Evolutionary conservation across 2,329 filamentous ascomycete genomes (phyloP), one percentile per base, ranked within the genome.

Genomic region (Fusarium falciforme): DNA sequence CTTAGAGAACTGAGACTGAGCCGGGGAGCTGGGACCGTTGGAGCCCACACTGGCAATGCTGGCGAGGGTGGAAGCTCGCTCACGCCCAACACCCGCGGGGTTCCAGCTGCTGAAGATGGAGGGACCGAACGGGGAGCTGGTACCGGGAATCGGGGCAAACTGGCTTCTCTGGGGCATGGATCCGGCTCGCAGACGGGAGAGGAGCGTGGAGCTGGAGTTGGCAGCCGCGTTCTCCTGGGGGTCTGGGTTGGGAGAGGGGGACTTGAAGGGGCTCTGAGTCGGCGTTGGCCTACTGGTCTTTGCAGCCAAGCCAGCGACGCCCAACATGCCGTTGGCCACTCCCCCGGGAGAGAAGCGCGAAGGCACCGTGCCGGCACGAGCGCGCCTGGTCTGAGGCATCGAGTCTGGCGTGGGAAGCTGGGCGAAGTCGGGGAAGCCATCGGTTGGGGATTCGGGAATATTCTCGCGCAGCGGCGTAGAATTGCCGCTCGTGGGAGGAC

Each of bases 391-490:
- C 78, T 93, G 88, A 65, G 93, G 91, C 70, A 93, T 81, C 67
- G 87, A 88, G 73, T 92, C 89, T 74, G 93, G 89, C 10, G 92
- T 88, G 47, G 93, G 89, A 47, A 93, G 88, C 77, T 92, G 90
- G 73, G 93, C 89, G 81, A 98, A 94, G 83, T 98, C 95, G 67
- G 96, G 95, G 78, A 98, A 98, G 76, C 94, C 96, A 85, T 98
- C 96, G 75, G 93, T 96, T 35, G 96, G 96, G 38, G 96, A 98
- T 85, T 99, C 96, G 73, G 96, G 95, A 71, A 99, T 98, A 75
- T 96, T 98, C 86, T 98, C 96, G 80, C 96, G 94, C 61, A 99
- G 89, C 77, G 96, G 96, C 47, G 96, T 98, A 22, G 96, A 98
- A 83, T 98, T 96, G 75, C 96, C 96, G 82, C 96, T 98, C 65